Evolutionary conservation across 2,329 filamentous ascomycete genomes (phyloP), one percentile per base, ranked within the genome.

Genomic region (Penicillium freii): DNA sequence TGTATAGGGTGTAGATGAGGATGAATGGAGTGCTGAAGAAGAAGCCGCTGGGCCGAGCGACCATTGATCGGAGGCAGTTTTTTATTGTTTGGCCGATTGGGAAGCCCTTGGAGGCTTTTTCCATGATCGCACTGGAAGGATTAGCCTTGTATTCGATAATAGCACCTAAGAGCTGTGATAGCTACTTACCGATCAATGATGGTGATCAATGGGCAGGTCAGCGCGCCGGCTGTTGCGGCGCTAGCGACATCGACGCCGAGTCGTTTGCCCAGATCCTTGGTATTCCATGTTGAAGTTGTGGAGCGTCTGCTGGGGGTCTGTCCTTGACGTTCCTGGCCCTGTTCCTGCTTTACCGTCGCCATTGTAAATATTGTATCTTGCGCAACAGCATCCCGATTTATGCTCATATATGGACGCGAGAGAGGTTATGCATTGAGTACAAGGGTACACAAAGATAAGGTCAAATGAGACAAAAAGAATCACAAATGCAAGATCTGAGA

Each of bases 121-220:
- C 78, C 47, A 81, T 80, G 58, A 81, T 80, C 15, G 78, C 77
- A 31, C 79, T 81, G 57, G 17, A 33, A 13, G 13, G 15, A 50
- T 31, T 45, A 44, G 21, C 17, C 19, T 45, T 13, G 19, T 19
- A n/a, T 36, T 45, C 10, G 7, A 11, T 2, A 25, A 36, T 40
- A 51, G 40, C 39, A 36, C 17, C 42, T 25, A 9, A 21, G 13
- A 25, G 5, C 25, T 19, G 13, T 17, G 21, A 68, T 23, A 17
- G 25, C 33, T 11, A 43, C 78, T 59, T 78, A 92, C 89, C 88
- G 86, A 75, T 96, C 92, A 75, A 97, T 94, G 63, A 94, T 88
- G 38, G 89, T 89, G 62, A 96, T 93, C 39, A 95, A 72, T 1
- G 92, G 92, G 54, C 92, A 91, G 47, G 96, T 88, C 59, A 94